Base-by-base conservation (phyloP, 352 stramenopile genomes). In the Plasmopara viticola region DNA sequence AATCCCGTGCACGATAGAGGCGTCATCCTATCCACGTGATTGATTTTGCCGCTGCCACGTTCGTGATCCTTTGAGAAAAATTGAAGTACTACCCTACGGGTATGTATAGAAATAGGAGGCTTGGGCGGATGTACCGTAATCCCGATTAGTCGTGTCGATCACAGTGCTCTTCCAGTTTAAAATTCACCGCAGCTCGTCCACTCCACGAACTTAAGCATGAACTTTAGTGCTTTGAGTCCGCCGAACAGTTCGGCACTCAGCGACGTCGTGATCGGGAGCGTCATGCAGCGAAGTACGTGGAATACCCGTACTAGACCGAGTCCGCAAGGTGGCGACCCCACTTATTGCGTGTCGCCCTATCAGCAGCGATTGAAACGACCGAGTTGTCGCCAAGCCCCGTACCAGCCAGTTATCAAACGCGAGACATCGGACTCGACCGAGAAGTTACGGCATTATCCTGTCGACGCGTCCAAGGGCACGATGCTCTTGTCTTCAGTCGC, bases 231-330 rank as follows among this genome's bases (percentile, higher is more conserved):
- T 2, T 7, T 44, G 6, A 40, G 4, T 15, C 41, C 51, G 5
- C 51, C 51, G 2, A 41, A 57, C 51, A 31, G 7, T 25, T 44
- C 34, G 5, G 15, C 34, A 3, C 13, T 57, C 1, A 57, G 41
- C 17, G 51, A 51, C 31, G 20, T 18, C n/a, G 41, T 57, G 0
- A 57, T 57, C 31, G 51, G 51, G 0, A 12, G 6, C 18, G 50
- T 56, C 50, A 28, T 56, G 20, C 40, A 48, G 38, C 49, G 50
- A 14, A 38, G 12, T 1, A 13, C 42, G 18, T 44, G 40, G 31
- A 56, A 48, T 13, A 3, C 18, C 17, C 37, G 28, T 33, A 28
- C 20, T 9, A 48, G 37, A 25, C 20, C 20, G 20, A 25, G 20
- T 6, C 2, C 29, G 8, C 33, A 14, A 5, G 33, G 2, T 38